These are phyloP conservation scores for Aspergillus chevalieri DNA, from an alignment of 2,329 filamentous ascomycete species.

Conservation along the genomic window DNA sequence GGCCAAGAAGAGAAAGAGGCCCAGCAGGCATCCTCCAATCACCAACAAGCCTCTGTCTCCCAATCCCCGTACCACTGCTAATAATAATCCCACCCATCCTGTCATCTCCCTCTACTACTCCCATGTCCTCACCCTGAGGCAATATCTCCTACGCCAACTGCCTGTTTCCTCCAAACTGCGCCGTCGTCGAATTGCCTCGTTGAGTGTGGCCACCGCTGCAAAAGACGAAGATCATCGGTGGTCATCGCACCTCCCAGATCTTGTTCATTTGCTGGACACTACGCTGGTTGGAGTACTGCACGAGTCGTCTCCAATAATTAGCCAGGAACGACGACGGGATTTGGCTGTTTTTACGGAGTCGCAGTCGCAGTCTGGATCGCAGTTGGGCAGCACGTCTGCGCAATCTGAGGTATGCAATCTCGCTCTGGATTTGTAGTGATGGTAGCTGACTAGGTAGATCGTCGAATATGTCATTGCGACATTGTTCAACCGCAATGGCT, in stretches of 20 bases:
- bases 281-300: conserved; percentile 57
- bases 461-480: conserved; percentile 72
- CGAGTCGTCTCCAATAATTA: conserved; percentile 22
- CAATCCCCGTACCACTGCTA: not conserved
- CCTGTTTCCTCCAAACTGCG: conserved; percentile 58
- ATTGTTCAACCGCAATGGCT: conserved; percentile 59
- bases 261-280: conserved; percentile 61
- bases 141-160: conserved; percentile 62
- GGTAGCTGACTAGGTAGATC: conserved; percentile 45
- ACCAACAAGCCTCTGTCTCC: not conserved
- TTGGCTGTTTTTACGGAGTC: conserved; percentile 60
- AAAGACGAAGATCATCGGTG: conserved; percentile 6
- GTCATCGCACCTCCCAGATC: conserved; percentile 3
- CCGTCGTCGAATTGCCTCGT: conserved; percentile 39
- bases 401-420: conserved; percentile 56
- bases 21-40: conserved; percentile 15
- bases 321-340: conserved; percentile 45
- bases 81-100: conserved; percentile 43
- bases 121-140: conserved; percentile 59
- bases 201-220: conserved; percentile 14
- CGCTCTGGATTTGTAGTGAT: not conserved
- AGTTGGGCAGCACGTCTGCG: conserved; percentile 40
- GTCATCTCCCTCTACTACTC: conserved; percentile 65
- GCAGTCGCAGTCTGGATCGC: conserved; percentile 38
- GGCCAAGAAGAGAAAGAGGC: conserved; percentile 40